Evolutionary conservation across 2,329 filamentous ascomycete species (phyloP).

Genomic region (Alternaria sp.): DNA sequence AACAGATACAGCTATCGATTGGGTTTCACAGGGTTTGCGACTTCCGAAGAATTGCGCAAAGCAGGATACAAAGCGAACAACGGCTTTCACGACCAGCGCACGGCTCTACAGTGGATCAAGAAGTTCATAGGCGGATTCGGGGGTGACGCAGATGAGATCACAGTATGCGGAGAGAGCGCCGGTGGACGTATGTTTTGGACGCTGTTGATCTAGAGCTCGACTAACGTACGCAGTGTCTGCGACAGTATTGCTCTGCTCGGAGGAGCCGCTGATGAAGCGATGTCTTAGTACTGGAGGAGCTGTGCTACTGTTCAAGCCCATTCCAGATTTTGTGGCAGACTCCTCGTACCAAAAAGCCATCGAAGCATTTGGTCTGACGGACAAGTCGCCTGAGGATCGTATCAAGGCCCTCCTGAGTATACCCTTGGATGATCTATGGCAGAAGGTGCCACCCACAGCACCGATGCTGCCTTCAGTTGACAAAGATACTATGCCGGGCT

Average conservation of each 20-base stretch:
- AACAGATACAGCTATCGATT: constrained; percentile 36
- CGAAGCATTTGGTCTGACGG: constrained; percentile 49
- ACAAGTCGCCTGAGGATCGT: constrained; percentile 48
- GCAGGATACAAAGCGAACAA: constrained; percentile 50
- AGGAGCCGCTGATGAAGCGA: constrained; percentile 45
- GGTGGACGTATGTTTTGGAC: constrained; percentile 50
- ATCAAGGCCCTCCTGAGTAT: constrained; percentile 51
- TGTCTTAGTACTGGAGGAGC: constrained; percentile 52
- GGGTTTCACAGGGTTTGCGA: constrained; percentile 47
- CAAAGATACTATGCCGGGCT: constrained; percentile 49
- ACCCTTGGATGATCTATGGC: constrained; percentile 52
- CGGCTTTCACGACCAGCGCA: constrained; percentile 44
- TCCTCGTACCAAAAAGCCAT: constrained; percentile 51
- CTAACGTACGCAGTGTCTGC: constrained; percentile 30
- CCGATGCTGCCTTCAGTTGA: constrained; percentile 52
- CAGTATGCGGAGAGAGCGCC: constrained; percentile 56
- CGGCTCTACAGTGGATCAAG: constrained; percentile 48
- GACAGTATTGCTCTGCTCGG: constrained; percentile 35
- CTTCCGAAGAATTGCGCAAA: constrained; percentile 56
- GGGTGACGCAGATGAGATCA: constrained; percentile 48
- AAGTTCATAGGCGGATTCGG: constrained; percentile 49
- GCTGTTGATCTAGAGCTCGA: not conserved
- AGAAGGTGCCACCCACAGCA: constrained; percentile 48
- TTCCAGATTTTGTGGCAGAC: constrained; percentile 51
- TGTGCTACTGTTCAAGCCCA: constrained; percentile 50